Evolutionary conservation across 345 rosid genomes (phyloP), one percentile per base, ranked within the genome.

Genomic region (Euphorbia pulcherrima): DNA sequence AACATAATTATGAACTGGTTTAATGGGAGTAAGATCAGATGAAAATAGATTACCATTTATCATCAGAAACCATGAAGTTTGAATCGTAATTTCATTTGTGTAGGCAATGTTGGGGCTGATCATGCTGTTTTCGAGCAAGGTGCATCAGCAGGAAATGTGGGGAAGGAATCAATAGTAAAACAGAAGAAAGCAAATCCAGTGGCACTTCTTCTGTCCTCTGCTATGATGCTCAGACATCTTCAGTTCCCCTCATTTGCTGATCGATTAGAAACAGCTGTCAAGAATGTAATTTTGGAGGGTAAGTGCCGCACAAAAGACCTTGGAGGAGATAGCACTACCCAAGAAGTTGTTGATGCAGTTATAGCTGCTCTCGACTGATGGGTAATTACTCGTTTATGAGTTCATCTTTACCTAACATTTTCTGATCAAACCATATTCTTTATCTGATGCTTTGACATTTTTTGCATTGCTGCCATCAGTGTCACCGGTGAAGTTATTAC

Each of bases 181-280:
- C 78, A 87, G 77, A 87, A 86, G 87, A 90, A 75, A 74, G 98
- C 97, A 72, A 92, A 92, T 71, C 98, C 97, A 7, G 96, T 92
- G 68, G 98, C 98, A 0, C 74, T 92, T 67, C 92, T 92, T 61
- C 96, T 90, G 40, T 92, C 98, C 55, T 92, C 97, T 54, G 96
- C 98, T 18, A 92, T 92, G 98, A 90, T 92, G 98, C 85, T 92
- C 52, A 92, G 96, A 74, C 98, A 92, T 67, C 96, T 92, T 56
- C 98, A 87, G 81, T 90, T 92, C 72, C 97, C 98, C 50, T 85
- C 96, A 6, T 92, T 92, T 37, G 97, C 97, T 11, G 93, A 92
- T 78, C 80, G 94, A 74, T 81, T 92, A 23, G 98, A 92, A 75
- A 86, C 92, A 11, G 96, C 98, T 0, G 98, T 92, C 69, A 74